Evolutionary conservation across 2,329 filamentous ascomycete species (phyloP), one percentile per base, ranked within the genome.

Genomic region (Aspergillus novoparasiticus): DNA sequence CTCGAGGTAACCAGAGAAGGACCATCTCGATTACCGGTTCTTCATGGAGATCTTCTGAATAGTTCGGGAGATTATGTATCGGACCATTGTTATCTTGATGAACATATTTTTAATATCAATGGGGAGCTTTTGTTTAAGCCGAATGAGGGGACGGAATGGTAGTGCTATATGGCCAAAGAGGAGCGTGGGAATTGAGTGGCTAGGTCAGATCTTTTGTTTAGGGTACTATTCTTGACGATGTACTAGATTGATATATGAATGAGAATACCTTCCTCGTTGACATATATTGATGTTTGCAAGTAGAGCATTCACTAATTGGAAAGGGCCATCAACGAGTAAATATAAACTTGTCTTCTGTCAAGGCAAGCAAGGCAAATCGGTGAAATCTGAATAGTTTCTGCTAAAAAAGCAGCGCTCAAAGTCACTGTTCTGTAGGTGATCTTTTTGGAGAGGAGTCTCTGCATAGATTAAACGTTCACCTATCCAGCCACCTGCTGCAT

Each of bases 31-130:
- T 23, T 50, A 3, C 65, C 65, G 12, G 50, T 68, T 8, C 67
- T 69, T 57, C 64, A 59, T 34, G 63, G 60, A 4, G 62, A 69
- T 21, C 65, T 69, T 32, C 50, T 43, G 12, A 62, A 64, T 28
- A 39, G 23, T 6, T 59, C 59, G 3, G 67, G 67, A 1, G 39
- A 62, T 10, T 67, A 58, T 41, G 45, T 64, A 10, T 1, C 48
- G 1, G 56, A 41, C 43, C 45, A 68, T 1, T 39, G 62, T 16
- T 53, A 63, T 30, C 58, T 69, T 9, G 51, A 59, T 6, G 50
- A 60, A 43, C 60, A 63, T 50, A 66, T 69, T 28, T 55, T 57
- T 4, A 69, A 69, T 28, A 60, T 64, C 28, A 57, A 69, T 54
- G 67, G 67, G 1, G 61, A 64, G 34, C 60, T 67, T 12, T 34